Evolutionary conservation across 352 stramenopile species (phyloP), one percentile per base, ranked within the genome.

Genomic region (Phytophthora syringae): DNA sequence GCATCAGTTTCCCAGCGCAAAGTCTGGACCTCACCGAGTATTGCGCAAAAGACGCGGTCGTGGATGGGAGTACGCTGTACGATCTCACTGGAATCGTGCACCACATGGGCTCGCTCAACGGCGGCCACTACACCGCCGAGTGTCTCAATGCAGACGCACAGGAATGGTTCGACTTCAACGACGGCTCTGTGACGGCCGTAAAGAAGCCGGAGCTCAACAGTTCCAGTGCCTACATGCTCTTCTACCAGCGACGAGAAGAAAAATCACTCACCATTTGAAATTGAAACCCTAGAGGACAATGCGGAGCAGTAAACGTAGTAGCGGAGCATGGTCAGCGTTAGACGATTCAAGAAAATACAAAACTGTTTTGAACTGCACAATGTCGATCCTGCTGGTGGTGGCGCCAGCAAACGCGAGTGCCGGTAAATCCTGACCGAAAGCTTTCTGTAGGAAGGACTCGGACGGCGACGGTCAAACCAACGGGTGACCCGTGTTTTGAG

Each of bases 41-140:
- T 55, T 93, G 80, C 59, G 80, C 82, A 6, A 62, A 65, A 11
- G 86, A 92, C 37, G 80, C 79, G 7, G 73, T 89, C n/a, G 52
- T 92, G 5, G 85, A 89, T 22, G 82, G 86, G 44, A 86, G 76
- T 40, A 89, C 80, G 6, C 47, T 80, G 15, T 96, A 96, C 60
- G 84, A 95, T 63, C 78, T 96, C 39, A 80, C 81, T 7, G 84
- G 82, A 20, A 81, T 95, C 53, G 80, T 92, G 40, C 72, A 95
- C 47, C 88, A 96, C 70, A 82, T 90, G 49, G 88, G 88, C 15
- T 83, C 74, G 25, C 72, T 96, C 7, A 80, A 90, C 30, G 85
- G 84, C 18, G 87, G 88, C 11, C 88, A 96, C 62, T 96, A 96
- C 72, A 96, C 88, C 15, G 88, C 88, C 2, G 85, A 93, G 57